Evolutionary conservation across 352 stramenopile species (phyloP), one percentile per base, ranked within the genome.

Genomic region (Peronosclerospora sorghi): DNA sequence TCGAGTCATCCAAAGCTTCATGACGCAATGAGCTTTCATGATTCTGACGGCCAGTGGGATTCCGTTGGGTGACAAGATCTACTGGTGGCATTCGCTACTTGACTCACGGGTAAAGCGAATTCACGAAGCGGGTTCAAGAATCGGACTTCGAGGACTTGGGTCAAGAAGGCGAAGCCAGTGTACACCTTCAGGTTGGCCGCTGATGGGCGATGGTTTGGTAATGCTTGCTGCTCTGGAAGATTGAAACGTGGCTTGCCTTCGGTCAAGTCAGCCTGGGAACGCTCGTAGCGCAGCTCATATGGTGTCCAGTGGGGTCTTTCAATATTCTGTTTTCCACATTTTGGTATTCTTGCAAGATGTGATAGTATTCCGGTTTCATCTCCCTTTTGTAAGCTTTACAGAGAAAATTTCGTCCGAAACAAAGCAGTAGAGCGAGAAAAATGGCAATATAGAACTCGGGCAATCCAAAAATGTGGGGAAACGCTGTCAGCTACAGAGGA

Each of bases 341-440:
- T 47, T 89, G 68, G 43, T 82, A 67, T 39, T 93, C 80, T 46
- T 90, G 80, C 14, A 93, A 54, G 19, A 93, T 73, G 48, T 93
- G 80, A 56, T 93, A 93, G 58, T 93, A 93, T 42, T 93, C 80
- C 1, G 80, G 80, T 8, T 62, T 48, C 52, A 87, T 70, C 47
- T 93, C 77, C 2, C 78, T 76, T 61, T 93, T 93, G 48, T 77
- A 90, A 4, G 73, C 75, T 39, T 90, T 93, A 60, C 70, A 87
- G 0, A 93, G n/a, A n/a, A n/a, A n/a, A n/a, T n/a, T n/a, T n/a
- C n/a, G n/a, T n/a, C n/a, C n/a, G 52, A 36, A 93, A 86, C 75
- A 86, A 1, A 93, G 61, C 20, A 93, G 39, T 12, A 89, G 34
- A 17, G 57, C 63, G 12, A 93, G 37, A 53, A 86, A 86, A 30